Evolutionary conservation across 2,329 filamentous ascomycete species (phyloP), one percentile per base, ranked within the genome.

Genomic region (Nothophaeocryptopus gaeumannii): DNA sequence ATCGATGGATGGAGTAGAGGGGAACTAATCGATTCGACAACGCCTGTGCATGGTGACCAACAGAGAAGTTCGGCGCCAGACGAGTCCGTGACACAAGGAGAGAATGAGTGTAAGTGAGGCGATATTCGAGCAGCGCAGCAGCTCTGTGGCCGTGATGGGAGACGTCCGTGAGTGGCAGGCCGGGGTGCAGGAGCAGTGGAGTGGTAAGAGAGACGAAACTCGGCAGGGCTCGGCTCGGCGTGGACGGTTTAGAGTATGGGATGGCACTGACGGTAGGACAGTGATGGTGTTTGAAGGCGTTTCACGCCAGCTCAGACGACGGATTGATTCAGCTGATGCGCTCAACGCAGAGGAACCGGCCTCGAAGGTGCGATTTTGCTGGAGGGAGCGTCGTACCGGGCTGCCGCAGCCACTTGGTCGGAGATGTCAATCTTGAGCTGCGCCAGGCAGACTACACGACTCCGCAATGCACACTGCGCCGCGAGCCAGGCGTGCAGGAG

Each of bases 11-110:
- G 50, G 55, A 52, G 54, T 52, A 41, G 45, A 39, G 39, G 50
- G 43, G 32, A 47, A 45, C 46, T 55, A 59, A 47, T 58, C 50
- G 55, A 52, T 51, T 54, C 54, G 50, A 55, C 47, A 47, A 47
- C 46, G 52, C 50, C 52, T 58, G 49, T 46, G 50, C 57, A 59
- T 59, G 49, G 46, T 59, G 54, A 43, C 45, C 45, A 37, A 34
- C 38, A 44, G 45, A 39, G 26, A 39, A 47, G 33, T 45, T 42
- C 44, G 44, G 26, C 43, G 44, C 36, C 50, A 36, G 39, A 34
- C 50, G 39, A 30, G 40, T 8, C 11, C 13, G 45, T 42, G 39
- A 39, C 52, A 54, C 55, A 52, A 48, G 47, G 15, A 45, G 36
- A 45, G 50, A 15, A 15, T 32, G 50, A 50, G 53, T 53, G 52